These are phyloP conservation scores for Lignosus rhinocerotis DNA, from an alignment of 1,284 basidiomycete genomes.

Conservation along the genomic window DNA sequence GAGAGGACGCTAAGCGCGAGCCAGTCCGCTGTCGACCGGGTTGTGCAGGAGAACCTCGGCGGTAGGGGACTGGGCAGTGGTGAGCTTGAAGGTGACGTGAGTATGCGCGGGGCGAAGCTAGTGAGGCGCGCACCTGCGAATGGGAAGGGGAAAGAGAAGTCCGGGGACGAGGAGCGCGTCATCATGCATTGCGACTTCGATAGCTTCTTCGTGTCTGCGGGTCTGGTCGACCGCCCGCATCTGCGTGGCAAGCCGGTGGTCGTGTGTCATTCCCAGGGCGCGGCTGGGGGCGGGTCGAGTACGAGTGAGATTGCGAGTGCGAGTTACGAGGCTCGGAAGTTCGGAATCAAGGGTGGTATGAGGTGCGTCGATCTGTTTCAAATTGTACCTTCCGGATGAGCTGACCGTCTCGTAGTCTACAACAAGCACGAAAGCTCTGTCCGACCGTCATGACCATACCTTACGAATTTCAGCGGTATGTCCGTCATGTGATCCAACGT, in stretches of 20 bases:
- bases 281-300: slow-evolving; percentile 65
- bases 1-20: slow-evolving; percentile 28
- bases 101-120: slow-evolving; percentile 61
- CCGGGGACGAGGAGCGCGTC: slow-evolving; percentile 51
- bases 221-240: slow-evolving; percentile 75
- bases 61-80: slow-evolving; percentile 20
- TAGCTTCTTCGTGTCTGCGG: slow-evolving; percentile 95
- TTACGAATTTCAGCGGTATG: slow-evolving; percentile 82
- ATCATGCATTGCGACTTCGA: slow-evolving; percentile 98
- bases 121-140: slow-evolving; percentile 53
- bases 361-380: slow-evolving; percentile 45
- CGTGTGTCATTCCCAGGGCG: slow-evolving; percentile 90
- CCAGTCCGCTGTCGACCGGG: slow-evolving; percentile 23
- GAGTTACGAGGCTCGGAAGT: slow-evolving; percentile 89
- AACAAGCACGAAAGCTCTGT: slow-evolving; percentile 82
- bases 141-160: slow-evolving; percentile 54
- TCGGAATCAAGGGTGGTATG: slow-evolving; percentile 94
- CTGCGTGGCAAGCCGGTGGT: slow-evolving; percentile 86
- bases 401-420: slow-evolving; percentile 51
- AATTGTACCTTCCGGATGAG: neutral
- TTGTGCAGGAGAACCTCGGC: slow-evolving; percentile 30
- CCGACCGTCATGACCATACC: slow-evolving; percentile 80
- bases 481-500: neutral
- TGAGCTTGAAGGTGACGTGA: slow-evolving; percentile 38
- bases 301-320: slow-evolving; percentile 95